Evolutionary conservation across 73 alveolate genomes (phyloP).

Genomic region (Tetrahymena thermophila): DNA sequence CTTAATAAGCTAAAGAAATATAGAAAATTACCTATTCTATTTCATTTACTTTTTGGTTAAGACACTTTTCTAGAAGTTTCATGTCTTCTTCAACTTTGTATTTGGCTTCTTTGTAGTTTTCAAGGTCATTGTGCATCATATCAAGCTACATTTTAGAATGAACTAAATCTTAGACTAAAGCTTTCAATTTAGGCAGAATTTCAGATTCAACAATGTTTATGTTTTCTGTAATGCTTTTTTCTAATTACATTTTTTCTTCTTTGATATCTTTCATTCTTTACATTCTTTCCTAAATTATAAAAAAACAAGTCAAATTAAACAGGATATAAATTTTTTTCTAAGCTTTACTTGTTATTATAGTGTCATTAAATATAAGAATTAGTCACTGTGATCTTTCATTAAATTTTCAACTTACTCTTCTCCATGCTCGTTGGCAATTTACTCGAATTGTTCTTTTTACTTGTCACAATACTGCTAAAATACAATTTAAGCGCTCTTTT

Average conservation of each 20-base stretch:
- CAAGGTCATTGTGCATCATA: background rate
- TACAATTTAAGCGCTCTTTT: background rate
- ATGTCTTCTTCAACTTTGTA: background rate
- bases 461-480: background rate
- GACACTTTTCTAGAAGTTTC: background rate
- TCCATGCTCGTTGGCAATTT: background rate
- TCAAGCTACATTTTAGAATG: background rate
- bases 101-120: background rate
- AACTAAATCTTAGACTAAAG: background rate
- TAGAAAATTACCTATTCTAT: background rate
- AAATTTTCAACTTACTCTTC: background rate
- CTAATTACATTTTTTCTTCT: background rate
- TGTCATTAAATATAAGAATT: background rate
- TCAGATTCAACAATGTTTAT: background rate
- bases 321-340: background rate
- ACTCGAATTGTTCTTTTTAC: background rate
- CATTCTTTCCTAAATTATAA: background rate
- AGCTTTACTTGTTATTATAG: background rate
- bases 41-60: background rate
- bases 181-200: background rate
- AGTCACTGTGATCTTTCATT: background rate
- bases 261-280: background rate
- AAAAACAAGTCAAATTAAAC: background rate
- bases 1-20: background rate
- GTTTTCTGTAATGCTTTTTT: background rate